Base-by-base conservation (phyloP, 805 yeast genomes). In the Lachancea waltii region DNA sequence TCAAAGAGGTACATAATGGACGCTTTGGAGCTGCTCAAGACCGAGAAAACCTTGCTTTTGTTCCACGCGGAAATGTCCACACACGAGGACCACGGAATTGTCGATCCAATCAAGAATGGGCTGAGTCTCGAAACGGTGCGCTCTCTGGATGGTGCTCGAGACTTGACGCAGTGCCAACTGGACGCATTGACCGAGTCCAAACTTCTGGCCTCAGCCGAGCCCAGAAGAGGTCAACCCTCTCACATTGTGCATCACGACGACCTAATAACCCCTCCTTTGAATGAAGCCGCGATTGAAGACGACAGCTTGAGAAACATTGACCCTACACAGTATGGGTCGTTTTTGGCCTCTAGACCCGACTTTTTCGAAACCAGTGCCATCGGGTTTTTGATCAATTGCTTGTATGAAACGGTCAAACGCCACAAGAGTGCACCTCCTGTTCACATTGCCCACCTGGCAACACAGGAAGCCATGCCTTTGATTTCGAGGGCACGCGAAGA, bases 361-460 rank as follows among this genome's bases (percentile, higher is more conserved):
- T 65, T 75, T 30, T 85, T 85, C 53, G 97, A 89, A 58, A 77
- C 84, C 25, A 80, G 82, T 25, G 97, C 97, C 4, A 82, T 89
- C 46, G 70, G 75, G 6, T 77, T 77, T 40, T 75, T 89, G 47
- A 76, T 87, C 41, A 60, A 70, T 33, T 75, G 86, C 43, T 73
- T 89, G 20, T 63, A 69, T 22, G 41, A 41, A 8, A 14, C 35
- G 17, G 36, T 42, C 16, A 58, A 60, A 31, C 38, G 41, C n/a
- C 40, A 53, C 30, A 65, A 65, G 1, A 54, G 59, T 18, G 63
- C 70, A 27, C 85, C 89, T 19, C 83, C 83, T 8, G 65, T 87
- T 31, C 97, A 89, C 61, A 82, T 89, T 41, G 97, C 89, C 13
- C 97, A 89, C 60, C 66, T 89, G 47, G 94, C 96, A 1, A 78